Percentiles rank a stretch among this genome's conserved stretches.
phyloP scores from a whole-genome alignment of 768 basidiomycete genomes.

The Hygrophoropsis aurantiaca region DNA sequence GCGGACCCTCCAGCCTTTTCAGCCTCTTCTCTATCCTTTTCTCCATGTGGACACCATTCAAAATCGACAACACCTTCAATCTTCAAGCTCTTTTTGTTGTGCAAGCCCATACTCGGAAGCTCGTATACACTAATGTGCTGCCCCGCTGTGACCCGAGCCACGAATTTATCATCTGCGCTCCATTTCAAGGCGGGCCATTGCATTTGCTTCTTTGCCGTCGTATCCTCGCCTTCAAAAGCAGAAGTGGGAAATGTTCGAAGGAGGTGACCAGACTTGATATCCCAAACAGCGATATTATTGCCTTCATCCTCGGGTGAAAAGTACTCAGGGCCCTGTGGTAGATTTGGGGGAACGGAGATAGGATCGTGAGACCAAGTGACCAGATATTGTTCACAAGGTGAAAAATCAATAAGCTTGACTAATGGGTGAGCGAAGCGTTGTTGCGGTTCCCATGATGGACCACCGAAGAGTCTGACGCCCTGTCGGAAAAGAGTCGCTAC shows the following conservation, averaged over 20 bases:
- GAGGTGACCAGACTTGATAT: conserved; percentile 89
- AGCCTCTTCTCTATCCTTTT: conserved; percentile 78
- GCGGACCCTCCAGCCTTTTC: conserved; percentile 41
- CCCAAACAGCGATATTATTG: conserved; percentile 97
- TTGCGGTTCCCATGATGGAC: conserved; percentile 83
- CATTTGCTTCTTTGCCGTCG: conserved; percentile 73
- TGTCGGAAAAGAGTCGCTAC: conserved; percentile 92
- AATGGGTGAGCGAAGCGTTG: conserved; percentile 94
- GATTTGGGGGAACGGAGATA: conserved; percentile 80
- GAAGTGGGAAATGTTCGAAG: conserved; percentile 87
- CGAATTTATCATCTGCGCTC: conserved; percentile 95
- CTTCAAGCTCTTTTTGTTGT: conserved; percentile 96
- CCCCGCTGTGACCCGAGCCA: conserved; percentile 85
- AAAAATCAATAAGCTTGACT: conserved; percentile 95
- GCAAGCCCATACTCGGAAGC: conserved; percentile 88
- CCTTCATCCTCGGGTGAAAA: conserved; percentile 95
- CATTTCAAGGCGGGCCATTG: conserved; percentile 96
- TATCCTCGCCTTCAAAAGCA: conserved; percentile 55
- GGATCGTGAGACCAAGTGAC: conserved; percentile 98
- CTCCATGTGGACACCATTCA: conserved; percentile 95
- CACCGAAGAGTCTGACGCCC: conserved; percentile 96
- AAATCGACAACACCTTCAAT: conserved; percentile 97
- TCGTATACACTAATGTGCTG: conserved; percentile 97
- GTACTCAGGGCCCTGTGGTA: conserved; percentile 78
- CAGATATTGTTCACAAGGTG: conserved; percentile 93